phyloP scores from a whole-genome alignment of 129 eudicot species.

The Sambucus nigra region DNA sequence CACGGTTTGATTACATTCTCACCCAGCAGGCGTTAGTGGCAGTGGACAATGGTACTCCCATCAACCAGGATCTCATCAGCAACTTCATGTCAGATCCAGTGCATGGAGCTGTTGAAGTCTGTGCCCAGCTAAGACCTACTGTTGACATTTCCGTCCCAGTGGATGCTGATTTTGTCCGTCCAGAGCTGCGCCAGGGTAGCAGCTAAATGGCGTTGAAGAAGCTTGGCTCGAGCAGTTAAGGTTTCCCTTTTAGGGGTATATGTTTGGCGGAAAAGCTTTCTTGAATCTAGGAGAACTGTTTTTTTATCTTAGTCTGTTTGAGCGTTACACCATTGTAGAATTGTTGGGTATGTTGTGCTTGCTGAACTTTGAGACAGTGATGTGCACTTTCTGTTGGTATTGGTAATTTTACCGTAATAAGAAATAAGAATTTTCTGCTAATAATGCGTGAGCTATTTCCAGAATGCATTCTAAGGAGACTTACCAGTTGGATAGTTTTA shows the following conservation, averaged over 20 bases:
- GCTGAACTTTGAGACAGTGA: background rate
- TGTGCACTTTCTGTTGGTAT: background rate
- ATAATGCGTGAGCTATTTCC: too few relatives aligned
- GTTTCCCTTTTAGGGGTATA: too few relatives aligned
- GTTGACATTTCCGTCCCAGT: slow-evolving; percentile 90
- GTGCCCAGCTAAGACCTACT: slow-evolving; percentile 94
- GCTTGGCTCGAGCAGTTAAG: background rate
- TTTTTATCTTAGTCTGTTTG: background rate
- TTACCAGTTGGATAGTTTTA: too few relatives aligned
- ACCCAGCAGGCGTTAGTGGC: slow-evolving; percentile 96
- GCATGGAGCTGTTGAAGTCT: slow-evolving; percentile 83
- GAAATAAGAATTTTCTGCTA: too few relatives aligned
- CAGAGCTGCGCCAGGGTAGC: slow-evolving; percentile 68
- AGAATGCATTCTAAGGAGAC: too few relatives aligned
- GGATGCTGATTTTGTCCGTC: slow-evolving; percentile 95
- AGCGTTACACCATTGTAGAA: background rate
- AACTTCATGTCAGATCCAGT: slow-evolving; percentile 87
- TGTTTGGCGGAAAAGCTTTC: background rate
- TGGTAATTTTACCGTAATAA: background rate
- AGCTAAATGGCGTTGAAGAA: slow-evolving; percentile 20
- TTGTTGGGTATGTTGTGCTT: background rate
- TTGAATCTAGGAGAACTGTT: background rate
- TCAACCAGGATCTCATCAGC: slow-evolving; percentile 78
- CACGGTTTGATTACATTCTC: slow-evolving; percentile 81
- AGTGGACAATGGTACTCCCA: slow-evolving; percentile 53